phyloP scores from a whole-genome alignment of 805 yeast genomes.

The Kuraishia borneana region DNA sequence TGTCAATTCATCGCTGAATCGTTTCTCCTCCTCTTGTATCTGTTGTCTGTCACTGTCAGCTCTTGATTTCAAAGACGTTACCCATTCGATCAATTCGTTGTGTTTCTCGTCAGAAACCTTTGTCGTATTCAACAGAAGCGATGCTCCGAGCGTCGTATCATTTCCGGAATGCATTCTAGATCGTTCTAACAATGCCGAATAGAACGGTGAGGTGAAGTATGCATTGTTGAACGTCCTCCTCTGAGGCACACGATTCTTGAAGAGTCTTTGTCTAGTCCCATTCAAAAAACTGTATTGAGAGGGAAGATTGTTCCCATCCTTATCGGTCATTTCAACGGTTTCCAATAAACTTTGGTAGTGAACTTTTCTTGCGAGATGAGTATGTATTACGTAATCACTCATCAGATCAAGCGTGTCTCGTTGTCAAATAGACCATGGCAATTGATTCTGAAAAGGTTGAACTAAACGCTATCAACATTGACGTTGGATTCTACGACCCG shows the following conservation, averaged over 20 bases:
- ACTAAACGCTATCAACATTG: slow-evolving; percentile 5
- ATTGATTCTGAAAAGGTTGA: background rate
- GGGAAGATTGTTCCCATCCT: background rate
- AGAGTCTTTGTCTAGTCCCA: background rate
- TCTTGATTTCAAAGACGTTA: slow-evolving; percentile 18
- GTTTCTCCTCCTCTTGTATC: slow-evolving; percentile 23
- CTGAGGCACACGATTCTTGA: background rate
- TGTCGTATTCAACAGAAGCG: slow-evolving; percentile 1
- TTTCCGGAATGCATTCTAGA: background rate
- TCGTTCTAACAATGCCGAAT: slow-evolving; percentile 3
- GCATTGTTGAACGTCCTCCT: background rate
- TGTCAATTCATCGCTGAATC: slow-evolving; percentile 22
- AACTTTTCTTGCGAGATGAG: background rate
- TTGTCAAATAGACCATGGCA: background rate
- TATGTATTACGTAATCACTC: background rate
- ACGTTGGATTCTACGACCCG: slow-evolving; percentile 67
- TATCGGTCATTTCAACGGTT: background rate
- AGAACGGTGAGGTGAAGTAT: slow-evolving; percentile 4
- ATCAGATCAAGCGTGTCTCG: background rate
- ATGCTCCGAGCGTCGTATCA: background rate
- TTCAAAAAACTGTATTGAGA: slow-evolving; percentile 1
- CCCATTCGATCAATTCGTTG: slow-evolving; percentile 20
- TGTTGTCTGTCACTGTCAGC: slow-evolving; percentile 19
- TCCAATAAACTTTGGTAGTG: slow-evolving; percentile 1
- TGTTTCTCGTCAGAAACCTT: slow-evolving; percentile 2